phyloP scores from a whole-genome alignment of 805 yeast species.

The Myxozyma neglecta region DNA sequence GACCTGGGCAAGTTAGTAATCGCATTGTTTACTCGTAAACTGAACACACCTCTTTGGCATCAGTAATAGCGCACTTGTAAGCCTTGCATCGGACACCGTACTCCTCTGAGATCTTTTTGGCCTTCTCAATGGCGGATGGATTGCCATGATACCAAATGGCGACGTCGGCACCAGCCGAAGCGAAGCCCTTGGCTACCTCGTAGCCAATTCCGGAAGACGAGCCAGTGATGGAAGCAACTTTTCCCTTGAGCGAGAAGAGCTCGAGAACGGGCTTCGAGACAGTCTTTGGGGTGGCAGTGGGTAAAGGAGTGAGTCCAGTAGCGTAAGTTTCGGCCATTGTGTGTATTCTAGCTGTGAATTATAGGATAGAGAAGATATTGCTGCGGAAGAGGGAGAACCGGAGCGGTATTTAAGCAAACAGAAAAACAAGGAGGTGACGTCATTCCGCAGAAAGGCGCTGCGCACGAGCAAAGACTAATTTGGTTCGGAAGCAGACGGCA shows the following conservation, averaged over 20 bases:
- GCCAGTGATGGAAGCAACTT: conserved; percentile 50
- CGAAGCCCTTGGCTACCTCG: conserved; percentile 50
- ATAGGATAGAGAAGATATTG: neutral
- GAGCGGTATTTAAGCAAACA: neutral
- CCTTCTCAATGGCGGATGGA: conserved; percentile 60
- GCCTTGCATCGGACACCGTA: conserved; percentile 66
- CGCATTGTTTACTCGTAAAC: too few species aligned
- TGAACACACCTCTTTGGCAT: conserved; percentile 41
- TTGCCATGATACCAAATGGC: conserved; percentile 66
- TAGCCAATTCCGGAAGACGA: conserved; percentile 57
- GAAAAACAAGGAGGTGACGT: neutral
- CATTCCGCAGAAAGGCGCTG: neutral
- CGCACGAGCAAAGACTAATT: neutral
- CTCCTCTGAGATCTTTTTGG: conserved; percentile 53
- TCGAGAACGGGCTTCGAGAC: conserved; percentile 58
- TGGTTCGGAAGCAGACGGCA: neutral
- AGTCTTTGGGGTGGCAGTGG: conserved; percentile 52
- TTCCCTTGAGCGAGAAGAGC: conserved; percentile 64
- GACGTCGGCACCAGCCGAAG: conserved; percentile 69
- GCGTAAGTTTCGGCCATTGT: conserved; percentile 30
- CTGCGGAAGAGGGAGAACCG: neutral
- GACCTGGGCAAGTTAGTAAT: conserved; percentile 39
- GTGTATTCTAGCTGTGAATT: neutral
- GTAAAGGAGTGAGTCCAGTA: conserved; percentile 47
- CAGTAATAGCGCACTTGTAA: conserved; percentile 59